phyloP scores from a whole-genome alignment of 2,329 filamentous ascomycete genomes.

The Grosmannia penicillata region DNA sequence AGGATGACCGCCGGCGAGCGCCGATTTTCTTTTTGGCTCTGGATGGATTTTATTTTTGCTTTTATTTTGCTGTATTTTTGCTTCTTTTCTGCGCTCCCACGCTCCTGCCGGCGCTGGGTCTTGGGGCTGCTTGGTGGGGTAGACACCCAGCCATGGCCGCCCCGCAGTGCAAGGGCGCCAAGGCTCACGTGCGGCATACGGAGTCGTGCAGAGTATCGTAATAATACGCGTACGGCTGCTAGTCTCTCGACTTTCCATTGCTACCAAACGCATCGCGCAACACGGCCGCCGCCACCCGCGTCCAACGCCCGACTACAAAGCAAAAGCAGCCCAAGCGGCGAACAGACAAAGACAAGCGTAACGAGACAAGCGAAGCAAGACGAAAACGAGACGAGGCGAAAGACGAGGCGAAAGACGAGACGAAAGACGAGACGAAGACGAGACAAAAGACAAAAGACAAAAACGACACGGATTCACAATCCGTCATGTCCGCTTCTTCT shows the following conservation, averaged over 20 bases:
- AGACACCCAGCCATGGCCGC: background rate
- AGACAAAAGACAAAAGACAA: background rate
- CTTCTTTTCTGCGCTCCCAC: background rate
- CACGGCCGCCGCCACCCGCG: too few species aligned
- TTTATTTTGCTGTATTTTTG: background rate
- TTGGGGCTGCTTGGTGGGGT: slow-evolving; percentile 3
- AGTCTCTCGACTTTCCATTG: too few species aligned
- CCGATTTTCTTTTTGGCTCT: background rate
- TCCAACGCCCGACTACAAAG: too few species aligned
- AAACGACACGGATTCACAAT: background rate
- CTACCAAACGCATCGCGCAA: too few species aligned
- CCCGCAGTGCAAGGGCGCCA: background rate
- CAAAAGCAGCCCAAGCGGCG: too few species aligned
- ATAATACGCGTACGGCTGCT: too few species aligned
- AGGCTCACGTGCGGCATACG: too few species aligned
- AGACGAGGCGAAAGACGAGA: too few species aligned
- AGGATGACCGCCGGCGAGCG: background rate
- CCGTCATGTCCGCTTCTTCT: slow-evolving; percentile 24
- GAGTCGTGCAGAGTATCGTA: too few species aligned
- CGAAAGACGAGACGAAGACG: too few species aligned
- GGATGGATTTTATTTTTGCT: background rate
- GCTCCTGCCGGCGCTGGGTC: background rate
- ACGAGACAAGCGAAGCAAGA: too few species aligned
- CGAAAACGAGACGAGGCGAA: background rate
- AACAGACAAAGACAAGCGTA: background rate